phyloP scores from a whole-genome alignment of 495 filamentous ascomycete genomes.

The Talaromyces proteolyticus region DNA sequence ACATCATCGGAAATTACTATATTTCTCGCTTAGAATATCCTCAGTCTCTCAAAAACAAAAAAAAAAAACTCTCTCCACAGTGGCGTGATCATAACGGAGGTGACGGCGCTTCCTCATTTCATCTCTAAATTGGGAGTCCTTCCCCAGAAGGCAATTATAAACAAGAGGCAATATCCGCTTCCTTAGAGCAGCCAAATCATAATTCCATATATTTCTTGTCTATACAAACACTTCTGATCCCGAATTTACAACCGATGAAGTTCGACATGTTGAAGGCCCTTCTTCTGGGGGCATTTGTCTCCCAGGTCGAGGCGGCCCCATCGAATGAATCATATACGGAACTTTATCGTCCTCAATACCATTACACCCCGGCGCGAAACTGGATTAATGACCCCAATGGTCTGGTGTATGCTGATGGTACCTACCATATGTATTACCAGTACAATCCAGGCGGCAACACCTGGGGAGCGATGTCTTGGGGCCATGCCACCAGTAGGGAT shows the following conservation, averaged over 20 bases:
- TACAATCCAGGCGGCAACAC: conserved; percentile 28
- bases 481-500: conserved; percentile 33
- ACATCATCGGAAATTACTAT: too few relatives aligned
- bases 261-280: background rate
- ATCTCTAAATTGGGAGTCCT: background rate
- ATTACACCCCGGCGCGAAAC: conserved; percentile 45
- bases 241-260: background rate
- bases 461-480: conserved; percentile 36
- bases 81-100: background rate
- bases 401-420: conserved; percentile 33
- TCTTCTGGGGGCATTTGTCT: background rate
- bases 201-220: background rate
- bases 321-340: conserved; percentile 28
- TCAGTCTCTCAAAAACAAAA: background rate
- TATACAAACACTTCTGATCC: background rate
- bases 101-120: background rate
- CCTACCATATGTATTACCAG: conserved; percentile 36
- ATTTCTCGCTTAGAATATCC: too few relatives aligned
- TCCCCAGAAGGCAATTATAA: background rate
- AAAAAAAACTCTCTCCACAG: background rate
- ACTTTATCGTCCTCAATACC: conserved; percentile 37
- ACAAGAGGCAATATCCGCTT: background rate
- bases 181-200: background rate
- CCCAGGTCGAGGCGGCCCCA: background rate
- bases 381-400: conserved; percentile 62